Base-by-base conservation (phyloP, 768 basidiomycete genomes). In the Kwoniella sp. region DNA sequence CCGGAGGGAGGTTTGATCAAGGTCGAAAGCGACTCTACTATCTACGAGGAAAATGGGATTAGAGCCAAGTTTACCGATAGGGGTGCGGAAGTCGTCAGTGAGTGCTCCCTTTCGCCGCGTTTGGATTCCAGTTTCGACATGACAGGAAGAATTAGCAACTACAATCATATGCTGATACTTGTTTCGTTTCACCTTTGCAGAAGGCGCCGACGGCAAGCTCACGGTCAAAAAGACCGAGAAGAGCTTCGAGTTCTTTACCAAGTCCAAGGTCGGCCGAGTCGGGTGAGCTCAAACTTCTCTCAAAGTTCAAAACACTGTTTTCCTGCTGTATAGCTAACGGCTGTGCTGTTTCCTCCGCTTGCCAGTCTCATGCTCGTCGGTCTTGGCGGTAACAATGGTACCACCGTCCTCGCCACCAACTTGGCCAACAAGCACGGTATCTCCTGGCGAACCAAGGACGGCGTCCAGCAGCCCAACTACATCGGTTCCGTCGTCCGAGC, bases 401-500 rank as follows among this genome's bases (percentile, higher is more conserved):
- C 90, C 52, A 98, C 95, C 26, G 85, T 98, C 52, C 88, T 88
- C 68, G 94, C 96, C 13, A 96, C 94, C 65, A 88, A 97, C 79
- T 86, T 96, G 71, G 96, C 96, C 73, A 98, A 98, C 85, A 88
- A 88, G 70, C 90, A 98, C 84, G 88, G 90, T 81, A 92, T 98
- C 80, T 82, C 85, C 64, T 99, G 95, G 96, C 86, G 87, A 82
- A 98, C 93, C 82, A 97, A 96, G 85, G 82, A 84, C 33, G 93
- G 95, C 54, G 73, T 90, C 65, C 91, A 95, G 82, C 89, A 88
- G 78, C 96, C 96, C 77, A 97, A 99, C 83, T 97, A 97, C 83
- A 92, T 97, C 70, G 95, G 94, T 54, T 97, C 95, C 22, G 84
- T 99, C 73, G 88, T 98, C 60, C 91, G 94, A 66, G 95, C 94